Evolutionary conservation across 768 basidiomycete genomes (phyloP), one percentile per base, ranked within the genome.

Genomic region (Tulasnella sp.): DNA sequence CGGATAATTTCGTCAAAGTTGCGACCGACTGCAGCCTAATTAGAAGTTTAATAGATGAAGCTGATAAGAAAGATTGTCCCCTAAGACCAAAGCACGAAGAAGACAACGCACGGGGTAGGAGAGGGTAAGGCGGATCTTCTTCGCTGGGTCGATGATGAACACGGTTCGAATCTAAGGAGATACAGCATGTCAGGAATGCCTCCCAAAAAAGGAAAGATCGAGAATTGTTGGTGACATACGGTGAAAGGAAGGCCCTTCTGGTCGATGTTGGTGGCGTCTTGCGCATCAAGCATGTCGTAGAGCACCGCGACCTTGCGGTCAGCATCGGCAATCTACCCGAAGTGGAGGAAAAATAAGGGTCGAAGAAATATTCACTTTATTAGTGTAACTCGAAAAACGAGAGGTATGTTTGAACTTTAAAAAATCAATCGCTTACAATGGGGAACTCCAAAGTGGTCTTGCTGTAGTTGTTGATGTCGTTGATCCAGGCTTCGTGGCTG

Each of bases 201-300:
- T 40, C 29, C 65, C 22, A 34, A 42, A 12, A 40, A 40, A 47
- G 19, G 67, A 32, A 72, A 67, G 42, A 40, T 14, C 19, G 71
- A 67, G 26, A 19, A 71, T 73, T 22, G 17, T 68, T 29, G 39
- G 29, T 71, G 67, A 75, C 82, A 74, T 75, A 89, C 94, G 64
- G 97, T 99, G 84, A 98, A 94, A 26, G 97, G 97, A 59, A 98
- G 85, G 63, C 95, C 93, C 80, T 92, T 93, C 41, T 82, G 82
- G 79, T 92, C 91, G 41, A 86, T 85, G 82, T 94, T 99, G 70
- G 94, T 95, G 52, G 89, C 86, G 81, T 99, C 97, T 81, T 95
- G 92, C 78, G 91, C 86, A 80, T 98, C 97, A 72, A 98, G 85
- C 96, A 98, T 98, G 79, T 97, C 95, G 78, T 97, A 96, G 72